A percentile compares a stretch with the other conserved stretches of the same genome.
phyloP scores from a whole-genome alignment of 2,329 filamentous ascomycete species.

The Thelonectria discophora region DNA sequence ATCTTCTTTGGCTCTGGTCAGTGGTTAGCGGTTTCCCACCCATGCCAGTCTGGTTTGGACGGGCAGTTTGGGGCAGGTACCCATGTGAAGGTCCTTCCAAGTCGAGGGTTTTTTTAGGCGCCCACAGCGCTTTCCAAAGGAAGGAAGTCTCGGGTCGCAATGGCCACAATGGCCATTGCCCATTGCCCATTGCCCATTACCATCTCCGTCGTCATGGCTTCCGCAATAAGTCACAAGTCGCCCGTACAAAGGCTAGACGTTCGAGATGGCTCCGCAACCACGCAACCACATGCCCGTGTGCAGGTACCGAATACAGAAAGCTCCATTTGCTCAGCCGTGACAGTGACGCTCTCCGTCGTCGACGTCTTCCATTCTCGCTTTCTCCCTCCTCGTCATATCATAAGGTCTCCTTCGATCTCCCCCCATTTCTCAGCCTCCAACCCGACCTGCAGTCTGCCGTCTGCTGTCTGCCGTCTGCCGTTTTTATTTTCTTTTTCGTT shows the following conservation, averaged over 20 bases:
- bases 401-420: neutral
- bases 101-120: neutral
- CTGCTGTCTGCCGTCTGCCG: neutral
- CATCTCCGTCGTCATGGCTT: slow-evolving; percentile 22
- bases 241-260: neutral
- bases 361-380: neutral
- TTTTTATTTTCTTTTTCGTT: neutral
- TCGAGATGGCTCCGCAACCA: slow-evolving; percentile 10
- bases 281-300: slow-evolving; percentile 18
- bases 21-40: slow-evolving; percentile 1
- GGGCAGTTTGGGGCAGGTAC: neutral
- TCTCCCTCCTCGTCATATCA: slow-evolving; percentile 4
- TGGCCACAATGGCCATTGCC: too few relatives aligned
- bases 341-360: neutral
- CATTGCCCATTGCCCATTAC: too few relatives aligned
- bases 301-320: slow-evolving; percentile 10
- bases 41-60: neutral
- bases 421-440: neutral
- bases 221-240: neutral
- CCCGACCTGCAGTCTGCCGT: neutral
- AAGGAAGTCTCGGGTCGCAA: too few relatives aligned
- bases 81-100: neutral
- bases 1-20: too few relatives aligned
- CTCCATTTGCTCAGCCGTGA: neutral
- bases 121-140: slow-evolving; percentile 3